Percentiles rank a stretch among this genome's conserved stretches.
phyloP scores from a whole-genome alignment of 225 moss, liverwort and hornwort genomes.

The Antitrichia curtipendula region DNA sequence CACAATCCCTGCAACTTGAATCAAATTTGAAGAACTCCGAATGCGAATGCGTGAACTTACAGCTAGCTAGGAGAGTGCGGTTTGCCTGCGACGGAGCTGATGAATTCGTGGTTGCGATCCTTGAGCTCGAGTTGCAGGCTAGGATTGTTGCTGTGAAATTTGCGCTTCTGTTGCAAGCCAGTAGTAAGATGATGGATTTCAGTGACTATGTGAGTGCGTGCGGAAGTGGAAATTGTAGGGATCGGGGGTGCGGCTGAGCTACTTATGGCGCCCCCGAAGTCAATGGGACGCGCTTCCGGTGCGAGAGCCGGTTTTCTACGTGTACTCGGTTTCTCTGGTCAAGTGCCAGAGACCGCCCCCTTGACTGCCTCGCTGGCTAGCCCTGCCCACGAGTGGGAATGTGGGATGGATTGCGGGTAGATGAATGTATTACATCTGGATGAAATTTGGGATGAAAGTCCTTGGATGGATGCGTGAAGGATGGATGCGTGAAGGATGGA shows the following conservation, averaged over 20 bases:
- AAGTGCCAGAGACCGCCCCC: background rate
- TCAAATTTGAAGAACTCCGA: background rate
- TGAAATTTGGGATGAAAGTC: fast-evolving
- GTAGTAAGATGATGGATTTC: background rate
- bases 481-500: background rate
- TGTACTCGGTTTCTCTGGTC: slow-evolving; percentile 40
- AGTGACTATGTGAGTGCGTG: too few relatives aligned
- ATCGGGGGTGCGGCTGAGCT: background rate
- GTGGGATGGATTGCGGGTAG: background rate
- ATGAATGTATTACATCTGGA: background rate
- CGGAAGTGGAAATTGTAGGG: background rate
- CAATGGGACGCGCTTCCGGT: slow-evolving; percentile 27
- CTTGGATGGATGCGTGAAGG: background rate
- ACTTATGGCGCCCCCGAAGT: slow-evolving; percentile 9
- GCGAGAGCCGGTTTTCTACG: slow-evolving; percentile 4
- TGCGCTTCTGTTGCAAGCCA: background rate
- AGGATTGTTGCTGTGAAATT: background rate
- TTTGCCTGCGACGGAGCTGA: background rate
- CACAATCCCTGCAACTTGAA: background rate
- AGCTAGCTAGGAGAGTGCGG: background rate
- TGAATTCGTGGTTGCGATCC: background rate
- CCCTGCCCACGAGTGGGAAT: too few relatives aligned
- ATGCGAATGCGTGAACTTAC: background rate
- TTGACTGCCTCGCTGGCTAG: background rate
- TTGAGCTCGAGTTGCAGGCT: background rate